These are phyloP conservation scores for Arctium lappa DNA, from an alignment of 129 eudicot species.

Conservation along the genomic window DNA sequence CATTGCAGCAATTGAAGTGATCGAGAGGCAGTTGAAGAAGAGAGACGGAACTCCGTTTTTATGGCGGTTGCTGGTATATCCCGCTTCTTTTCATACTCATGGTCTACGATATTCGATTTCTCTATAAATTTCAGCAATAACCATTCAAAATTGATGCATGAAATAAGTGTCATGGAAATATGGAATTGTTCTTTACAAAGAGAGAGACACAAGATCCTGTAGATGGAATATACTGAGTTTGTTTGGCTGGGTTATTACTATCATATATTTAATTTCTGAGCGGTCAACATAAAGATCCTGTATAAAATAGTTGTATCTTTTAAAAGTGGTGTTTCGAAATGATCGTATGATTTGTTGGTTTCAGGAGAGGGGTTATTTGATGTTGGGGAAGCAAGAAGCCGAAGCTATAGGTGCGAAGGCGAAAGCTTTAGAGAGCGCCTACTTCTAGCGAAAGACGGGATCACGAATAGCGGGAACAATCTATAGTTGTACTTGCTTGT, in stretches of 20 bases:
- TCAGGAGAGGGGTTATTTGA: slow-evolving; percentile 59
- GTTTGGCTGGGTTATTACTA: not conserved
- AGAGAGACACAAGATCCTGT: too few relatives aligned
- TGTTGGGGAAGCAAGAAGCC: slow-evolving; percentile 60
- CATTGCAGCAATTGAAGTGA: slow-evolving; percentile 55
- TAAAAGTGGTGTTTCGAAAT: not conserved
- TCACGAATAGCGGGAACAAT: not conserved
- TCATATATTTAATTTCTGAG: not conserved
- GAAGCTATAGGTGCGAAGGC: slow-evolving; percentile 56
- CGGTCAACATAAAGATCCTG: not conserved
- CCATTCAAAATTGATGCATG: not conserved
- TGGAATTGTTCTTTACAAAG: too few relatives aligned
- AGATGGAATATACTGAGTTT: not conserved
- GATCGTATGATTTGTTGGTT: not conserved
- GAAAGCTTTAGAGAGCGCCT: slow-evolving; percentile 46
- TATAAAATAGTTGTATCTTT: not conserved
- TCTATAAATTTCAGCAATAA: not conserved
- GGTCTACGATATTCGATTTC: not conserved
- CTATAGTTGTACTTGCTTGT: not conserved
- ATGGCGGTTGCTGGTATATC: slow-evolving; percentile 81
- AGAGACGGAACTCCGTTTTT: slow-evolving; percentile 76
- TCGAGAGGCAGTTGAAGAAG: slow-evolving; percentile 66
- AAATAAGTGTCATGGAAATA: too few relatives aligned
- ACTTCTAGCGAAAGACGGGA: slow-evolving; percentile 26
- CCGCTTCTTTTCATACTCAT: not conserved